A percentile compares a stretch with the other conserved stretches of the same genome.
These are phyloP conservation scores for Candida oleophila DNA, from an alignment of 805 yeast genomes.

Conservation along the genomic window DNA sequence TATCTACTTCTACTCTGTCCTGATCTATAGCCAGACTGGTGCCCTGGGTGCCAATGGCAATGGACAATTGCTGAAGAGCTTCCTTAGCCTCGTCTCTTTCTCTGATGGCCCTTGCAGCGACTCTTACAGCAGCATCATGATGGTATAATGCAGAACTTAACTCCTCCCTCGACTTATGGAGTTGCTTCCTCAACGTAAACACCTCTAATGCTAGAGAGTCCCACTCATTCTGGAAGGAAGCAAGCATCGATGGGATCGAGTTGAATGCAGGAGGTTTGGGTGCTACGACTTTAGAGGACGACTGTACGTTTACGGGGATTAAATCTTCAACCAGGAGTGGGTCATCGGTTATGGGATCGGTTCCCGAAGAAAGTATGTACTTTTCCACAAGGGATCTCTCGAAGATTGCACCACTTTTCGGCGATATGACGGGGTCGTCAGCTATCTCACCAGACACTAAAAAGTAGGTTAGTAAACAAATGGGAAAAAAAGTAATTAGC, in stretches of 20 bases:
- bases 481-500: no score
- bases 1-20: background rate
- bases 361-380: constrained; percentile 62
- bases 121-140: constrained; percentile 88
- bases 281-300: constrained; percentile 23
- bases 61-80: constrained; percentile 60
- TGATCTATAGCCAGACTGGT: constrained; percentile 15
- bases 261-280: constrained; percentile 49
- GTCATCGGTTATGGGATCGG: constrained; percentile 75
- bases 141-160: constrained; percentile 75
- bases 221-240: constrained; percentile 85
- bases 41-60: constrained; percentile 26
- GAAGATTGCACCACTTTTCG: constrained; percentile 66
- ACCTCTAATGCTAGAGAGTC: constrained; percentile 82
- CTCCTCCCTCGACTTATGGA: constrained; percentile 65
- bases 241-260: constrained; percentile 76
- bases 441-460: constrained; percentile 69
- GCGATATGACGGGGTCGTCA: constrained; percentile 72
- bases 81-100: constrained; percentile 73
- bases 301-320: constrained; percentile 30
- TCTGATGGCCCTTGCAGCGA: constrained; percentile 69
- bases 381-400: constrained; percentile 60
- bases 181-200: constrained; percentile 71
- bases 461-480: no score
- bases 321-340: constrained; percentile 59